phyloP scores from a whole-genome alignment of 306 rosid genomes.

The Gynostemma pentaphyllum region DNA sequence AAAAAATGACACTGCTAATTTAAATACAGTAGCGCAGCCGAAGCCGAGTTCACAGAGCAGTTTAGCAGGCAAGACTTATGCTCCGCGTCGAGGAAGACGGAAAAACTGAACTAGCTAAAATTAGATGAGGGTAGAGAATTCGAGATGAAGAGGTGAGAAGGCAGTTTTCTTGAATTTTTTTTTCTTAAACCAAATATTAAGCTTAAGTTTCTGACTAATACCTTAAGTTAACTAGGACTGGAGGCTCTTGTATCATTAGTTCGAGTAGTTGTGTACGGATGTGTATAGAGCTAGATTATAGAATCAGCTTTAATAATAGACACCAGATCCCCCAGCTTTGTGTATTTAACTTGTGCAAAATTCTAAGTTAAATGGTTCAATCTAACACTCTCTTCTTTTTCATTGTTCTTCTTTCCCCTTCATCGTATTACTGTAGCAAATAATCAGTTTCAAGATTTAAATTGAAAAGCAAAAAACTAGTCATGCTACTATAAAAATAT shows the following conservation, averaged over 20 bases:
- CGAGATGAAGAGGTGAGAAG: not conserved
- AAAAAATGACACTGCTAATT: not conserved
- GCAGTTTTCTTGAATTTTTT: not conserved
- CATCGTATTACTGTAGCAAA: too few relatives aligned
- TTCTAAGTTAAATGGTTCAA: not conserved
- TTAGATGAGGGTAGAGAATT: not conserved
- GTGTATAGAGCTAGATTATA: slow-evolving; percentile 8
- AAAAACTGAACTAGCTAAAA: not conserved
- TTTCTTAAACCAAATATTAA: not conserved
- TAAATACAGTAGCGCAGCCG: not conserved
- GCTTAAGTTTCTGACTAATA: not conserved
- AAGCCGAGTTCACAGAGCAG: not conserved
- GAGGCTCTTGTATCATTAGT: slow-evolving; percentile 1
- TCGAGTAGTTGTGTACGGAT: not conserved
- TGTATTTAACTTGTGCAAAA: not conserved
- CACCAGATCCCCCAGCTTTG: not conserved
- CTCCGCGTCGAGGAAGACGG: slow-evolving; percentile 1
- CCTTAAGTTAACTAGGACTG: too few relatives aligned
- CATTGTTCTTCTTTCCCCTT: too few relatives aligned
- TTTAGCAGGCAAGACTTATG: not conserved
- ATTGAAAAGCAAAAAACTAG: too few relatives aligned
- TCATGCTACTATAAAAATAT: too few relatives aligned
- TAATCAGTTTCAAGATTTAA: too few relatives aligned
- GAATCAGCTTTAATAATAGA: slow-evolving; percentile 9
- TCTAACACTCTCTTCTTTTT: not conserved